phyloP scores from a whole-genome alignment of 1,139 yeast genomes.

The Candida smagusa region DNA sequence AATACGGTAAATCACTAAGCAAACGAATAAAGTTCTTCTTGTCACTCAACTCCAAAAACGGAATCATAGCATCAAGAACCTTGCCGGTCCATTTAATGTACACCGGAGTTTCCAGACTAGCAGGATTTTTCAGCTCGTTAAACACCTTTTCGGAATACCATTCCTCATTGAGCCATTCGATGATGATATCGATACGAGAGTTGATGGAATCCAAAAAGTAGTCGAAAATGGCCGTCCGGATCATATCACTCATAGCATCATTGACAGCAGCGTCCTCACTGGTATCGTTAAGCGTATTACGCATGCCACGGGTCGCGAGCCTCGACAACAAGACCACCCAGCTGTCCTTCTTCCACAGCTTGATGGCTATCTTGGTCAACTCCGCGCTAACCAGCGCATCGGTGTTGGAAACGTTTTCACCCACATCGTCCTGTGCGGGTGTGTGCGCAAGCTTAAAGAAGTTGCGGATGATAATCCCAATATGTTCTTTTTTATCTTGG shows the following conservation, averaged over 20 bases:
- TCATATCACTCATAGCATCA: conserved; percentile 51
- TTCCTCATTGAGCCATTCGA: conserved; percentile 95
- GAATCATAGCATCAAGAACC: conserved; percentile 75
- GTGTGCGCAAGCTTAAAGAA: conserved; percentile 46
- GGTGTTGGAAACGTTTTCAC: conserved; percentile 10
- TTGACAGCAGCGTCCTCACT: conserved; percentile 17
- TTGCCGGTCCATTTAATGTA: conserved; percentile 70
- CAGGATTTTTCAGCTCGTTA: conserved; percentile 12
- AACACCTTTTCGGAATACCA: conserved; percentile 74
- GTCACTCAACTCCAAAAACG: conserved; percentile 78
- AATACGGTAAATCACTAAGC: conserved; percentile 79
- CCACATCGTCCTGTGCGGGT: conserved; percentile 15
- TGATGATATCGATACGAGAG: conserved; percentile 67
- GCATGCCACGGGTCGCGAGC: conserved; percentile 76
- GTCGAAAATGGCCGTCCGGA: conserved; percentile 68
- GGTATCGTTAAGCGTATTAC: conserved; percentile 13
- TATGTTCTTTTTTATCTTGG: conserved; percentile 51
- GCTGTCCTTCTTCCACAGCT: conserved; percentile 65
- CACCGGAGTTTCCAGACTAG: conserved; percentile 33
- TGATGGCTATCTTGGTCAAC: conserved; percentile 53
- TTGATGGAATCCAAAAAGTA: conserved; percentile 76
- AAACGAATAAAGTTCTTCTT: conserved; percentile 76
- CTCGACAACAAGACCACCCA: conserved; percentile 79
- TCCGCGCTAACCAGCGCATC: conserved; percentile 22
- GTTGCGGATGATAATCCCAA: conserved; percentile 50